Conservation (phyloP, 441 rosid species). For the Arabidopsis lyrata region DNA sequence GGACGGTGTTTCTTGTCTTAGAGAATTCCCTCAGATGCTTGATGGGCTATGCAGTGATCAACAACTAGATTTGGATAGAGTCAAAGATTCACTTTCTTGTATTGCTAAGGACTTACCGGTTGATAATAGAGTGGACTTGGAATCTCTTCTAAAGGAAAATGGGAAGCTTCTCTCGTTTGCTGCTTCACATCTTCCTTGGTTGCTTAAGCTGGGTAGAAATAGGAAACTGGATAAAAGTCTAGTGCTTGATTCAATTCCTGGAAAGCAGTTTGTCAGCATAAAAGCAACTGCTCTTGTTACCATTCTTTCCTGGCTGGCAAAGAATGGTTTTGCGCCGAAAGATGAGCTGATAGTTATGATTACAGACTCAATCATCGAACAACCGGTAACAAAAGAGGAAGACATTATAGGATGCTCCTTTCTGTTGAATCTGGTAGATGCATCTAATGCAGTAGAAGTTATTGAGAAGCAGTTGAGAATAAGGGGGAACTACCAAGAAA, state of each 20-base stretch:
- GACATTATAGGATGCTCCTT: constrained; percentile 86
- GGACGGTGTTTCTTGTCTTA: constrained; percentile 57
- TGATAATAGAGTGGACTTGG: constrained; percentile 65
- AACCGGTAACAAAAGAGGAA: constrained; percentile 87
- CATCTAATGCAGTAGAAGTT: constrained; percentile 88
- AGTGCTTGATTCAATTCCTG: constrained; percentile 57
- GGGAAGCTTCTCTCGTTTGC: constrained; percentile 84
- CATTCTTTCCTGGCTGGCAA: constrained; percentile 89
- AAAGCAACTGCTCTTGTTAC: constrained; percentile 70
- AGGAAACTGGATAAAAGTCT: constrained; percentile 54
- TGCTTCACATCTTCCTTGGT: constrained; percentile 88
- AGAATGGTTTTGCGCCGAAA: constrained; percentile 90
- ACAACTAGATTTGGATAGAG: constrained; percentile 52
- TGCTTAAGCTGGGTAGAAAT: constrained; percentile 78
- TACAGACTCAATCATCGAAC: constrained; percentile 85
- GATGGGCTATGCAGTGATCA: constrained; percentile 57
- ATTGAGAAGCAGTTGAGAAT: constrained; percentile 91
- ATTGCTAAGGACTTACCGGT: constrained; percentile 75
- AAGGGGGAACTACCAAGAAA: constrained; percentile 83
- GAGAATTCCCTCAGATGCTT: constrained; percentile 56
- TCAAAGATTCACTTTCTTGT: constrained; percentile 57
- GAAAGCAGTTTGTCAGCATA: constrained; percentile 71
- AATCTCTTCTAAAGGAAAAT: constrained; percentile 69
- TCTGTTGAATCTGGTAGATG: constrained; percentile 89
- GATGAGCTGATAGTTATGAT: constrained; percentile 80